Evolutionary conservation across 352 stramenopile species (phyloP), one percentile per base, ranked within the genome.

Genomic region (Nothophytophthora sp.): DNA sequence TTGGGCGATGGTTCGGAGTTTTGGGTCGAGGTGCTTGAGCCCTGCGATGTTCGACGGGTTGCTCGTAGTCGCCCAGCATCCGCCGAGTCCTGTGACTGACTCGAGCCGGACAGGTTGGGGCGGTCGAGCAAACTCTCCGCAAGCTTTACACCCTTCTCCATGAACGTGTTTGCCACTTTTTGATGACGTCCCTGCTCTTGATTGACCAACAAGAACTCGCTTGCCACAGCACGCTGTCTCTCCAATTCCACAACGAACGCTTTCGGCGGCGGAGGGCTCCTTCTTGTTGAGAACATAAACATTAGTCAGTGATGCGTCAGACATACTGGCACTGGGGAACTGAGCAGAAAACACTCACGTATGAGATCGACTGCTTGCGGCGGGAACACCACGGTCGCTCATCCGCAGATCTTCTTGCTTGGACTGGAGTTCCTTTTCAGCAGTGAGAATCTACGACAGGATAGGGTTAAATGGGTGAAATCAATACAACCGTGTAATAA

Each of bases 21-120:
- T 20, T 67, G 53, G 13, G 62, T 67, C 0, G 53, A 67, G 4
- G 34, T 27, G 28, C 11, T 40, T 15, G 57, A 72, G n/a, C 55
- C 18, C 42, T 67, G 56, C 25, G 54, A 70, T 25, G 18, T 39
- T 2, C 50, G 45, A 8, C 38, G 58, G 44, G 24, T 19, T 4
- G 9, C 51, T n/a, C 27, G 50, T 16, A 56, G 19, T 15, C 36
- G 28, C 15, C 30, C 55, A 16, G 28, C 23, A 25, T 67, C 57
- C 9, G 64, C 55, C 16, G 58, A 72, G 24, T 72, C 63, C 53
- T 69, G 63, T 1, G 63, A 72, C 18, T 68, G 56, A 36, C 62
- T 67, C 2, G 62, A 67, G 20, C 50, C 62, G 5, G 56, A 71
- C 22, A 63, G 30, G 18, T 43, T 56, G 1, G 37, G 25, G 2